Conservation (phyloP, 129 eudicot genomes). For the Flaveria brownii region DNA sequence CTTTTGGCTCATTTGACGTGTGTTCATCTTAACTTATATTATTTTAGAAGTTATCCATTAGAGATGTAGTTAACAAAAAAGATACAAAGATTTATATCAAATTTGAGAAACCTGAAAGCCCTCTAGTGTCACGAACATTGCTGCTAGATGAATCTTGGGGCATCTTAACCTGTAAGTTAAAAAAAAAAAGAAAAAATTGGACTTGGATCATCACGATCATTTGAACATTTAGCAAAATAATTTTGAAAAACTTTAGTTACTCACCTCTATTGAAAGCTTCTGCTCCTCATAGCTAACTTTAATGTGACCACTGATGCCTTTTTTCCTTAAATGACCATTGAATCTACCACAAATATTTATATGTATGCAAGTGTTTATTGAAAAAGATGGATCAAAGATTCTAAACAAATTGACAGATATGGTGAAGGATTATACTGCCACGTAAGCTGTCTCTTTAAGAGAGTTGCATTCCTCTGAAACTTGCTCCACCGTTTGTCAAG, state of each 20-base stretch:
- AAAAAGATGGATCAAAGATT: neutral
- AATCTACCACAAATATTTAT: conserved; percentile 50
- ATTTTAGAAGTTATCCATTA: neutral
- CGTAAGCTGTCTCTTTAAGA: conserved; percentile 68
- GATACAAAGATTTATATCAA: neutral
- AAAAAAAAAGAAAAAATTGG: conserved; percentile 7
- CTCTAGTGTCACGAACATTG: conserved; percentile 80
- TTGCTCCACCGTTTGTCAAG: conserved; percentile 64
- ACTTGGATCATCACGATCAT: conserved; percentile 4
- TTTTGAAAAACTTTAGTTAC: conserved; percentile 20
- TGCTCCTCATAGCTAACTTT: conserved; percentile 71
- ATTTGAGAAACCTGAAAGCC: conserved; percentile 72
- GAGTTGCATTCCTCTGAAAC: conserved; percentile 77
- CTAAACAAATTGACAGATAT: neutral
- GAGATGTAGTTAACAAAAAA: conserved; percentile 10
- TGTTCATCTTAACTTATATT: neutral
- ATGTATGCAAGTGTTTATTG: conserved; percentile 5
- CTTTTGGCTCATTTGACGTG: neutral
- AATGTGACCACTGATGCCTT: conserved; percentile 82
- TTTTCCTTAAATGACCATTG: conserved; percentile 77
- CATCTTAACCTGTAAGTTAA: conserved; percentile 69
- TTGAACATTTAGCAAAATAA: neutral
- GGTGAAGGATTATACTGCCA: conserved; percentile 62
- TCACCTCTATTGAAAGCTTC: conserved; percentile 85
- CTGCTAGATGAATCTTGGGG: conserved; percentile 88